phyloP scores from a whole-genome alignment of 176 grass and related monocot species.

The Aegilops sharonensis region DNA sequence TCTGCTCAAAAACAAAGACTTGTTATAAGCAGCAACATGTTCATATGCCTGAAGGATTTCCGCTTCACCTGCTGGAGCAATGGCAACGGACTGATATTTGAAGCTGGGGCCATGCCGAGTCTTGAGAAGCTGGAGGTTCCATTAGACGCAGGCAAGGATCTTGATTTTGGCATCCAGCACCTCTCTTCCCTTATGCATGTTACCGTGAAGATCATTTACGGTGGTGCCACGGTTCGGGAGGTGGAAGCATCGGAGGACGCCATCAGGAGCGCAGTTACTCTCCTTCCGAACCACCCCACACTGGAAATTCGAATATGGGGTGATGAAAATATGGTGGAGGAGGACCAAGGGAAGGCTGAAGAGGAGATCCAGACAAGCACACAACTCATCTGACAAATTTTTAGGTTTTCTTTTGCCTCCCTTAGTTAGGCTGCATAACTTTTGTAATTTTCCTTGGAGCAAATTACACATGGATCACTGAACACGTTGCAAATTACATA shows the following conservation, averaged over 20 bases:
- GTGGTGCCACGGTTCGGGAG: not conserved
- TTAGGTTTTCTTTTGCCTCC: not conserved
- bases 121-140: constrained; percentile 16
- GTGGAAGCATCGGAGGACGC: constrained; percentile 26
- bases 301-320: constrained; percentile 18
- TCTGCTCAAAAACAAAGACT: not conserved
- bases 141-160: not conserved
- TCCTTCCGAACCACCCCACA: not conserved
- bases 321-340: not conserved
- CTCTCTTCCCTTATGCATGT: constrained; percentile 19
- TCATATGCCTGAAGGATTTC: constrained; percentile 21
- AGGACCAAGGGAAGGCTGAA: not conserved
- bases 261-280: not conserved
- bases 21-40: not conserved
- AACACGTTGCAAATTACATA: not conserved
- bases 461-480: not conserved
- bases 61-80: constrained; percentile 23
- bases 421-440: not conserved
- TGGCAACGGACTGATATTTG: not conserved
- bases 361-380: not conserved
- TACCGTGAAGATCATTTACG: constrained; percentile 5
- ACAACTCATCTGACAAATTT: not conserved
- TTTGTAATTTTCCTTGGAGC: not conserved
- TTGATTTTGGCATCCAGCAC: constrained; percentile 29
- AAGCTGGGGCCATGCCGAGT: constrained; percentile 16